Conservation (phyloP, 139 green algal species). For the Volvox reticuliferus region DNA sequence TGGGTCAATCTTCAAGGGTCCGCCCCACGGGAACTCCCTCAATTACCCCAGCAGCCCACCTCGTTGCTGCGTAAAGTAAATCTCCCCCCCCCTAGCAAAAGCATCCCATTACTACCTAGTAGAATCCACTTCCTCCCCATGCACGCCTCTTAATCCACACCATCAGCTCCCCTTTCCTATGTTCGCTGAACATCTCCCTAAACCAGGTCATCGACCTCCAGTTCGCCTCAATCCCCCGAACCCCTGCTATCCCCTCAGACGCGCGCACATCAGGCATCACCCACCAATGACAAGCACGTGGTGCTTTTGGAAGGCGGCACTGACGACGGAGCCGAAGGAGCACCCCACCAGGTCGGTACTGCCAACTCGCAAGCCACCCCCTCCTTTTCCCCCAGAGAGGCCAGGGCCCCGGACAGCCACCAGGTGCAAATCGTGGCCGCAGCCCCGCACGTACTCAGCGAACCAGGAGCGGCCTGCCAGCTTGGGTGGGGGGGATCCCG, state of each 20-base stretch:
- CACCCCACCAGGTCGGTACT: constrained; percentile 1
- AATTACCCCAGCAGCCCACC: too few species aligned
- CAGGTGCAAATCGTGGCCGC: constrained; percentile 63
- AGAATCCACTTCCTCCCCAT: too few species aligned
- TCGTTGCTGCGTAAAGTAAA: too few species aligned
- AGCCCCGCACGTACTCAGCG: constrained; percentile 84
- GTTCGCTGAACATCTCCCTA: too few species aligned
- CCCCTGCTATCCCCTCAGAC: neutral
- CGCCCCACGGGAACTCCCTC: too few species aligned
- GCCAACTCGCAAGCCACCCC: neutral
- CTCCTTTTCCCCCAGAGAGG: neutral
- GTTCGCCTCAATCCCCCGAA: neutral
- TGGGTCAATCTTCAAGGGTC: too few species aligned
- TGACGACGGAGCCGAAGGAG: constrained; percentile 10
- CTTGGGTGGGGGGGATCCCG: constrained; percentile 3
- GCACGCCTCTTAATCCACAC: too few species aligned
- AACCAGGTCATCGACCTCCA: too few species aligned
- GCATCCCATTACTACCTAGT: too few species aligned
- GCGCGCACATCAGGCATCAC: neutral
- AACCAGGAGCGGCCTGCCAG: constrained; percentile 80
- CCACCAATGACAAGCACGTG: constrained; percentile 47
- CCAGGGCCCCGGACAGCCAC: neutral
- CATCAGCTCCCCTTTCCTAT: neutral
- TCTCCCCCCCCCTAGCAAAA: too few species aligned
- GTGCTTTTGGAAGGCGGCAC: constrained; percentile 25